Conservation (phyloP, 208 protist genomes). For the Acanthamoeba castellanii region DNA sequence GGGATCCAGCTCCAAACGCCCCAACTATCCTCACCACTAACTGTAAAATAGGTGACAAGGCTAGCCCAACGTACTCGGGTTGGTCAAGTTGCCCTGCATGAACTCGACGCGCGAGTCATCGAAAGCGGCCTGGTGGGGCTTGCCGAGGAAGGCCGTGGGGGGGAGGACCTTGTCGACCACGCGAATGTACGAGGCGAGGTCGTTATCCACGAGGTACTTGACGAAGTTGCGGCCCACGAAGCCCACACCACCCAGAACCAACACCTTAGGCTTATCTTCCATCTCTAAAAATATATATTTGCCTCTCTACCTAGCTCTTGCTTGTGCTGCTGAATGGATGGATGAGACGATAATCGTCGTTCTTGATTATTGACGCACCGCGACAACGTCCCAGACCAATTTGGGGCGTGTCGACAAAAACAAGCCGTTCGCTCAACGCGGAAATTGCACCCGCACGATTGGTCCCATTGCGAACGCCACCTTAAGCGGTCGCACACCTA, state of each 20-base stretch:
- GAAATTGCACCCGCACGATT: not conserved
- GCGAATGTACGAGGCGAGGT: slow-evolving; percentile 84
- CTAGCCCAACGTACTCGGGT: slow-evolving; percentile 64
- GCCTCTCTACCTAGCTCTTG: not conserved
- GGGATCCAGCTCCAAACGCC: too few species aligned
- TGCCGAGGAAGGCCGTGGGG: slow-evolving; percentile 82
- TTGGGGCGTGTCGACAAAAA: not conserved
- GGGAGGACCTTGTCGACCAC: slow-evolving; percentile 91
- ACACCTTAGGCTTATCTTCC: slow-evolving; percentile 82
- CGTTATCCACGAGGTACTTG: slow-evolving; percentile 90
- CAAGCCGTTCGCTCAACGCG: not conserved
- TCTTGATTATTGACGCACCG: not conserved
- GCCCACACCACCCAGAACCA: slow-evolving; percentile 89
- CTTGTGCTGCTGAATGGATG: not conserved
- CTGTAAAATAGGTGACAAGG: slow-evolving; percentile 72
- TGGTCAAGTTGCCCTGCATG: slow-evolving; percentile 90
- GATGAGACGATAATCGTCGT: not conserved
- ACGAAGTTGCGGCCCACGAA: slow-evolving; percentile 95
- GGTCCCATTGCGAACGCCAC: not conserved
- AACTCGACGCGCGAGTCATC: slow-evolving; percentile 88
- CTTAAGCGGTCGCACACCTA: not conserved
- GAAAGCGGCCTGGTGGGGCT: slow-evolving; percentile 85
- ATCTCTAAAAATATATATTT: not conserved
- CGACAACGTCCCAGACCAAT: not conserved
- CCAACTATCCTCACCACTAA: too few species aligned